Conservation (phyloP, 495 filamentous ascomycete species). For the Neurospora pannonica region DNA sequence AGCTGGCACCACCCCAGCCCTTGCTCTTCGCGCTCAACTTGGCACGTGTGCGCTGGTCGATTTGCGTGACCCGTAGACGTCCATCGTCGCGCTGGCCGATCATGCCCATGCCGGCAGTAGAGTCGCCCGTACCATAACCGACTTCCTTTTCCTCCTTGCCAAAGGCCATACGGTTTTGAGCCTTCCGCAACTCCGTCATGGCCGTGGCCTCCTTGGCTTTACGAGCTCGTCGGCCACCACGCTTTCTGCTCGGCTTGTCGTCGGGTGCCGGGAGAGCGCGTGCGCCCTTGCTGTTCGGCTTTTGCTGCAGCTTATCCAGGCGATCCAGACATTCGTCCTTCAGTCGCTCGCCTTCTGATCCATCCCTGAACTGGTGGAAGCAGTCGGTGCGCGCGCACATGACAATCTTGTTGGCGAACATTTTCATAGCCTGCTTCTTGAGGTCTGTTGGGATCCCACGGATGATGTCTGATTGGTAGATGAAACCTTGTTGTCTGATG, state of each 20-base stretch:
- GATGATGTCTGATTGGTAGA: conserved; percentile 86
- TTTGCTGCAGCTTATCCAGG: conserved; percentile 88
- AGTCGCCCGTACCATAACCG: conserved; percentile 80
- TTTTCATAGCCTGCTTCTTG: conserved; percentile 91
- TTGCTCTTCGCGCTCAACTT: conserved; percentile 92
- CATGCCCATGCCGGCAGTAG: conserved; percentile 88
- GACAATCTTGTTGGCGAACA: conserved; percentile 86
- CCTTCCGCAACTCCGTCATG: conserved; percentile 94
- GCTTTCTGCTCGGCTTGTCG: conserved; percentile 89
- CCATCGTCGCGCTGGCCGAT: conserved; percentile 82
- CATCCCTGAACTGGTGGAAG: conserved; percentile 74
- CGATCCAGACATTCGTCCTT: conserved; percentile 74
- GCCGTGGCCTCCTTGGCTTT: conserved; percentile 96
- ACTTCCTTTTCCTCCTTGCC: conserved; percentile 93
- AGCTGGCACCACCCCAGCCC: conserved; percentile 76
- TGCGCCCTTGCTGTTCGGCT: conserved; percentile 81
- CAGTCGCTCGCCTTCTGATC: conserved; percentile 75
- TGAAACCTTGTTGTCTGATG: conserved; percentile 83
- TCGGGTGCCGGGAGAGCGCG: conserved; percentile 89
- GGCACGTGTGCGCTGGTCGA: conserved; percentile 87
- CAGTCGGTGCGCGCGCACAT: conserved; percentile 83
- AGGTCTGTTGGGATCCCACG: conserved; percentile 73
- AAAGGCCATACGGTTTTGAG: conserved; percentile 92
- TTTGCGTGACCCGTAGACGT: conserved; percentile 74
- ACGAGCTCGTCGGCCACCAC: conserved; percentile 80